Conservation (phyloP, 257 asterid genomes). For the Lycium barbarum region DNA sequence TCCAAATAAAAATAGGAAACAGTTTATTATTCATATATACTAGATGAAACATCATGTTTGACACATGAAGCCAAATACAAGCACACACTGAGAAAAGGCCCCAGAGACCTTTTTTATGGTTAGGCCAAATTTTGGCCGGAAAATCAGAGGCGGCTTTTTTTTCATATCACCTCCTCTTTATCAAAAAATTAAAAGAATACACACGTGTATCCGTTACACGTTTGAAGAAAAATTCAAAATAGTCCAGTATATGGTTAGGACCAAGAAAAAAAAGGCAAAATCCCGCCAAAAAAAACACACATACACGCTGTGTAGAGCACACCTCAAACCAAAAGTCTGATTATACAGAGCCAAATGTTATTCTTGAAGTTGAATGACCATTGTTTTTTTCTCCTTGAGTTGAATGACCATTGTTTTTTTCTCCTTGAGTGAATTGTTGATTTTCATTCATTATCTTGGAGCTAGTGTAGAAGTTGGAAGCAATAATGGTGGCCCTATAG, state of each 20-base stretch:
- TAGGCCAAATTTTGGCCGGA: slow-evolving; percentile 62
- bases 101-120: slow-evolving; percentile 82
- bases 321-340: slow-evolving; percentile 26
- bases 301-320: slow-evolving; percentile 48
- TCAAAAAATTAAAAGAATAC: slow-evolving; percentile 41
- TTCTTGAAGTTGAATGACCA: not conserved
- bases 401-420: not conserved
- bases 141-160: slow-evolving; percentile 36
- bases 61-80: slow-evolving; percentile 56
- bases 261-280: slow-evolving; percentile 38
- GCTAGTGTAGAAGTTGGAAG: slow-evolving; percentile 29
- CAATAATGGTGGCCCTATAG: slow-evolving; percentile 44
- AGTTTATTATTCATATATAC: not conserved
- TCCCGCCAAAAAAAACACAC: slow-evolving; percentile 80
- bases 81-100: slow-evolving; percentile 66
- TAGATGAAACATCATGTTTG: slow-evolving; percentile 26
- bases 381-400: slow-evolving; percentile 12
- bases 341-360: slow-evolving; percentile 14
- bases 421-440: not conserved
- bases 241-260: slow-evolving; percentile 69
- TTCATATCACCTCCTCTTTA: slow-evolving; percentile 8
- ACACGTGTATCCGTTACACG: slow-evolving; percentile 58
- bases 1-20: not conserved
- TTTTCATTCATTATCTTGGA: slow-evolving; percentile 23
- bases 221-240: slow-evolving; percentile 16